Base-by-base conservation (phyloP, 2,329 filamentous ascomycete genomes). In the Acephala macrosclerotiorum region DNA sequence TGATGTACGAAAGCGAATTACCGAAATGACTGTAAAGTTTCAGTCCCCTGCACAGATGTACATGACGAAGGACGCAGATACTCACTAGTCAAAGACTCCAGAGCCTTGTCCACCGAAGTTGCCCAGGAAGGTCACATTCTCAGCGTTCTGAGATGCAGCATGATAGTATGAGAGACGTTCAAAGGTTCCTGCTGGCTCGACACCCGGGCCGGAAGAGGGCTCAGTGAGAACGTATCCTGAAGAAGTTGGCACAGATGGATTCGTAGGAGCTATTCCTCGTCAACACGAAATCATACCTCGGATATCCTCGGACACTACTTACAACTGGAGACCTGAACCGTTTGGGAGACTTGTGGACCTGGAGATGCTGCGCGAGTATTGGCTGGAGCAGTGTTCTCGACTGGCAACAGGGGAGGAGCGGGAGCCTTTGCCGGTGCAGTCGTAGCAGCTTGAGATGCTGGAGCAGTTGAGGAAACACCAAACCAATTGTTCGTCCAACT, bases 121-220 rank as follows among this genome's bases (percentile, higher is more conserved):
- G 70, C 87, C 87, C 40, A 89, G 76, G 77, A 89, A 89, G 35
- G 82, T 82, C 26, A 89, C 74, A 16, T 86, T 85, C 25, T 86
- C 80, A 22, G 82, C 78, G 63, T 77, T 79, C 45, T 79, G 76
- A 9, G 72, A 68, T 12, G 72, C 73, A 8, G 83, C 78, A 60
- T 81, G 76, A 70, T 85, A 86, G 72, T 82, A 84, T 29, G 80
- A 80, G 60, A 82, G 78, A 42, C 83, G 79, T 55, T 71, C 75
- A 78, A 82, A 86, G 22, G 71, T 56, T 16, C 45, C 26, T 29
- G 60, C 3, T 6, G 29, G 5, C 3, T 57, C 55, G n/a, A 38
- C 38, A 26, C 55, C 55, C 20, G 55, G 55, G 3, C 55, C 55
- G 3, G 29, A 22, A n/a, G 55, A 33, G 14, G 33, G 55, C 16